phyloP scores from a whole-genome alignment of 2,329 filamentous ascomycete genomes.

The Sporothrix variecibatus region DNA sequence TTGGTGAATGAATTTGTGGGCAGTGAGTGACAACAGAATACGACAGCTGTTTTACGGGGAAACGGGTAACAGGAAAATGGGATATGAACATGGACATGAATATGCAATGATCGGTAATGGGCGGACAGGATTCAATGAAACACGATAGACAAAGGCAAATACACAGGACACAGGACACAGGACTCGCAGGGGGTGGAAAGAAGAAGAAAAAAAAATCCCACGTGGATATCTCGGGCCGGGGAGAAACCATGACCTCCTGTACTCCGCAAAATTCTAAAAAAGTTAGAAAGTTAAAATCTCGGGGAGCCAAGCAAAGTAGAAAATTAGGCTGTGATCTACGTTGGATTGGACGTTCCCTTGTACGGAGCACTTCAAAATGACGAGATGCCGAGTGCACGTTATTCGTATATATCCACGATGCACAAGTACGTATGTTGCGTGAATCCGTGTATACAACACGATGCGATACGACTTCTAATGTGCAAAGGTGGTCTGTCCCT shows the following conservation, averaged over 20 bases:
- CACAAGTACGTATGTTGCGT: no score
- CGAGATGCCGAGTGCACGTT: not conserved
- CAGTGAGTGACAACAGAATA: not conserved
- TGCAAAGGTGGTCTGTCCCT: no score
- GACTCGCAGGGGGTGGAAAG: no score
- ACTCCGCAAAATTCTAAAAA: not conserved
- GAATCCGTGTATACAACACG: no score
- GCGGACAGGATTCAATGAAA: not conserved
- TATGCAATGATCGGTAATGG: not conserved
- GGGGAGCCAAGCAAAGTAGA: not conserved
- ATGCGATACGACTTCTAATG: no score
- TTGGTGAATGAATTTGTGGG: not conserved
- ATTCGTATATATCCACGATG: no score
- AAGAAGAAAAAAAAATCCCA: not conserved
- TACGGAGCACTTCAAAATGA: no score
- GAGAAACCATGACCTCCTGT: not conserved
- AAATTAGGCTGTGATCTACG: not conserved
- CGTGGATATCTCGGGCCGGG: not conserved
- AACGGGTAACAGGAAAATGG: not conserved
- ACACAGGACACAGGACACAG: not conserved
- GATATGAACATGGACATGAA: not conserved
- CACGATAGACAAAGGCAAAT: not conserved
- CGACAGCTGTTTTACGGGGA: no score
- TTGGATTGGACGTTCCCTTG: not conserved
- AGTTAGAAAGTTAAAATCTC: no score